Conservation (phyloP, 441 rosid species). For the Melastoma candidum region DNA sequence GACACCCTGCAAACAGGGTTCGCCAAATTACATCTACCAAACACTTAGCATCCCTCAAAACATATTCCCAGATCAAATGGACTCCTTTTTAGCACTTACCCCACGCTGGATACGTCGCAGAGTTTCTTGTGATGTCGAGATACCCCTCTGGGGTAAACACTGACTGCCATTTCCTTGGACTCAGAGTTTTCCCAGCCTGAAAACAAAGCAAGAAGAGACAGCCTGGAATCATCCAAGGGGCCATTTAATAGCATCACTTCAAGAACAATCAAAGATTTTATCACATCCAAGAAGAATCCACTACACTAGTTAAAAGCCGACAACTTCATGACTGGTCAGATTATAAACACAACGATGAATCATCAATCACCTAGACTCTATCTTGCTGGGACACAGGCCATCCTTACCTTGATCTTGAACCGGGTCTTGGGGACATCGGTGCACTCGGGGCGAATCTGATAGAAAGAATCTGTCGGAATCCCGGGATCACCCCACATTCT, state of each 20-base stretch:
- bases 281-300: too few relatives aligned
- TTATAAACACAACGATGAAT: slow-evolving; percentile 3
- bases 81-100: slow-evolving; percentile 32
- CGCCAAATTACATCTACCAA: background rate
- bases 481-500: slow-evolving; percentile 59
- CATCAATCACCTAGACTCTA: slow-evolving; percentile 6
- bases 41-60: background rate
- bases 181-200: slow-evolving; percentile 91
- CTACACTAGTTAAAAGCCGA: background rate
- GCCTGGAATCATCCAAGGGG: background rate
- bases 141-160: slow-evolving; percentile 63
- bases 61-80: slow-evolving; percentile 1
- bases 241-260: background rate
- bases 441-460: slow-evolving; percentile 81
- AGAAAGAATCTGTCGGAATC: slow-evolving; percentile 78
- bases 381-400: too few relatives aligned
- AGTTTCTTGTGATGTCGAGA: slow-evolving; percentile 69
- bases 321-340: background rate
- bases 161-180: slow-evolving; percentile 89
- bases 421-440: slow-evolving; percentile 72
- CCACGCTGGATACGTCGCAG: slow-evolving; percentile 73
- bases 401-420: slow-evolving; percentile 71
- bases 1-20: slow-evolving; percentile 42
- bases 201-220: slow-evolving; percentile 14
- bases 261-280: background rate